Percentiles rank a stretch among this genome's conserved stretches.
Evolutionary conservation across 352 stramenopile genomes (phyloP).

Genomic region (Phytophthora chlamydospora): DNA sequence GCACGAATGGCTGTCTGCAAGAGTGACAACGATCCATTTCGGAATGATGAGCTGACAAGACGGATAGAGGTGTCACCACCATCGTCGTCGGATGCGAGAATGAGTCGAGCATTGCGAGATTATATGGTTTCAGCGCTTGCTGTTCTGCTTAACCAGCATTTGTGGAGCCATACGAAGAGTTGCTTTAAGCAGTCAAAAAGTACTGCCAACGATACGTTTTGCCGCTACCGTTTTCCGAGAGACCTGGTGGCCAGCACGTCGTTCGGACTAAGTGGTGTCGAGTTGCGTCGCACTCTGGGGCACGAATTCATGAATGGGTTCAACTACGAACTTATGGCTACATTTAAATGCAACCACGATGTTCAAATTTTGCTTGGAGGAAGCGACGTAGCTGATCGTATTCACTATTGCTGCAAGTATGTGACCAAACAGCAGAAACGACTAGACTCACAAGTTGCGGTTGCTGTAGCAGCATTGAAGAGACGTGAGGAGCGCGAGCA

Average conservation of each 20-base stretch:
- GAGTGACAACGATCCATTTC: constrained; percentile 4
- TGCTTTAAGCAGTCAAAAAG: constrained; percentile 7
- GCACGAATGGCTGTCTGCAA: background rate
- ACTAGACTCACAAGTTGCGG: constrained; percentile 5
- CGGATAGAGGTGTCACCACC: background rate
- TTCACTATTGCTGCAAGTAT: constrained; percentile 19
- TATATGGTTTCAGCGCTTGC: constrained; percentile 6
- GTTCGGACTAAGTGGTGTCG: background rate
- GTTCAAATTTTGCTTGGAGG: constrained; percentile 3
- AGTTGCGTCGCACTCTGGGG: background rate
- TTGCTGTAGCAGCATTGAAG: background rate
- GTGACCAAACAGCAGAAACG: constrained; percentile 13
- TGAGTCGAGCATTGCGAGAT: no score
- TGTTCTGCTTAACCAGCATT: constrained; percentile 5
- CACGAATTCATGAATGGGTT: constrained; percentile 16
- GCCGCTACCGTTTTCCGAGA: constrained; percentile 5
- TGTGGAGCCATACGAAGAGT: constrained; percentile 8
- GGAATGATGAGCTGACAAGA: background rate
- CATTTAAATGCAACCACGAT: constrained; percentile 20
- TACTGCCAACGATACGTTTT: constrained; percentile 2
- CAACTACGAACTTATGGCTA: constrained; percentile 12
- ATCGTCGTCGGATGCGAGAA: background rate
- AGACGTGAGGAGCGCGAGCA: background rate
- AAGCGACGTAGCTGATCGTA: constrained; percentile 1
- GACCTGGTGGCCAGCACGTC: background rate